Evolutionary conservation across 2,329 filamentous ascomycete genomes (phyloP), one percentile per base, ranked within the genome.

Genomic region (Lasiodiplodia hormozganensis): DNA sequence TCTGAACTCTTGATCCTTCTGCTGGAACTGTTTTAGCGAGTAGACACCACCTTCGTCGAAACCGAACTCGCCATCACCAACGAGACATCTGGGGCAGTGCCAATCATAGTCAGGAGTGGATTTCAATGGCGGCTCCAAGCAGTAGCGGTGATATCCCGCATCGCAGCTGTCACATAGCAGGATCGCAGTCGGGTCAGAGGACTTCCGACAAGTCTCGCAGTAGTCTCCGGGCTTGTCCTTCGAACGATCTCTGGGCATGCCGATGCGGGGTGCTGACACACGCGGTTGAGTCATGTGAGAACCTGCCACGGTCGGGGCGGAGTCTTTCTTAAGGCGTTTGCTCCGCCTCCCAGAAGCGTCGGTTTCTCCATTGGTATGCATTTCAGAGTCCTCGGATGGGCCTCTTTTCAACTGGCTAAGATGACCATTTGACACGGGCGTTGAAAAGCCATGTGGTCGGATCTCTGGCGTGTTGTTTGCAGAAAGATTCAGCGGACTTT

Each of bases 1-100:
- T 80, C 97, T 98, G 85, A 99, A 99, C 73, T 93, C 92, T 73
- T 92, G 92, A 6, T 96, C 96, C 78, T 95, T 97, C 77, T 97
- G 93, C 78, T 99, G 96, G 77, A 99, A 99, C 74, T 97, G 92
- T 75, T 92, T 94, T 31, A 99, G 84, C 0, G 96, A 99, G 80
- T 99, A 99, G 25, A 97, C 87, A 4, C 94, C 94, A 28, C 96
- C 96, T 79, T 99, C 96, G 76, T 98, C 95, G 70, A 99, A 99
- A 0, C 96, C 96, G 75, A 97, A 99, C 72, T 98, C 94, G 49
- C 95, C 94, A 68, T 97, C 97, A 57, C 96, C 96, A 28, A 99
- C 96, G 31, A 99, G 87, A 77, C 96, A 99, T 75, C 94, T 89
- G 0, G 96, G 92, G 73, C 96, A 99, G 77, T 98, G 95, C 96